These are phyloP conservation scores for Phialemoniopsis sp. DNA, from an alignment of 2,329 filamentous ascomycete genomes.

Conservation along the genomic window DNA sequence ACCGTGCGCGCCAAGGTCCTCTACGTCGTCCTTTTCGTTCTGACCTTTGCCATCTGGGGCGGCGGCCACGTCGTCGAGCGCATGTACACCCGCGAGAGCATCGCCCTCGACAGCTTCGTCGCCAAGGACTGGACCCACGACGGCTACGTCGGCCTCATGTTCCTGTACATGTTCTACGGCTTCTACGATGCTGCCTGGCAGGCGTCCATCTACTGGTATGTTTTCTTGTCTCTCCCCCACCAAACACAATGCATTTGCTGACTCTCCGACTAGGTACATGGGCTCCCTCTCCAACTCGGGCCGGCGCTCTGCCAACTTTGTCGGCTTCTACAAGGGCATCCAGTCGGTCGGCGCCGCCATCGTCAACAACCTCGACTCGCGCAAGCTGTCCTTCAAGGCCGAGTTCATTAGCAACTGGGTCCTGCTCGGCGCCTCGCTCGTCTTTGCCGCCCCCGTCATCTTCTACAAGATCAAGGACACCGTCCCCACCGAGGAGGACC, in stretches of 20 bases:
- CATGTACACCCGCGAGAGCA: conserved; percentile 45
- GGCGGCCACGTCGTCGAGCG: conserved; percentile 76
- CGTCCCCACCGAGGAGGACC: conserved; percentile 75
- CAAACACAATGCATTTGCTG: conserved; percentile 25
- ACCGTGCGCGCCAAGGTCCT: conserved; percentile 62
- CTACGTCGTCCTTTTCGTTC: conserved; percentile 55
- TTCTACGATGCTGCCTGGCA: conserved; percentile 90
- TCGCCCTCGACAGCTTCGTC: conserved; percentile 15
- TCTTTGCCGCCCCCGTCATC: conserved; percentile 77
- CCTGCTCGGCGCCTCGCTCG: conserved; percentile 66
- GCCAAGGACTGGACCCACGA: conserved; percentile 60
- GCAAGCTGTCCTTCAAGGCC: too few relatives aligned
- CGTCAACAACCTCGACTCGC: conserved; percentile 26
- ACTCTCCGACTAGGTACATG: conserved; percentile 65
- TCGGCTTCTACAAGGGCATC: conserved; percentile 55
- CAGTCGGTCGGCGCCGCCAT: conserved; percentile 83
- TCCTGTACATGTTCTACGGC: conserved; percentile 87
- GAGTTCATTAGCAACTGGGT: conserved; percentile 50
- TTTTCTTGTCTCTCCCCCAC: conserved; percentile 38
- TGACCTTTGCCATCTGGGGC: conserved; percentile 80
- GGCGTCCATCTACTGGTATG: conserved; percentile 87
- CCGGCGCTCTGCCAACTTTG: conserved; percentile 86
- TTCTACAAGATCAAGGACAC: conserved; percentile 76
- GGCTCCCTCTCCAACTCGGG: conserved; percentile 89
- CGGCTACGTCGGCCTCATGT: conserved; percentile 74